Evolutionary conservation across 1,284 basidiomycete species (phyloP).

Genomic region (Termitomyces sp.): DNA sequence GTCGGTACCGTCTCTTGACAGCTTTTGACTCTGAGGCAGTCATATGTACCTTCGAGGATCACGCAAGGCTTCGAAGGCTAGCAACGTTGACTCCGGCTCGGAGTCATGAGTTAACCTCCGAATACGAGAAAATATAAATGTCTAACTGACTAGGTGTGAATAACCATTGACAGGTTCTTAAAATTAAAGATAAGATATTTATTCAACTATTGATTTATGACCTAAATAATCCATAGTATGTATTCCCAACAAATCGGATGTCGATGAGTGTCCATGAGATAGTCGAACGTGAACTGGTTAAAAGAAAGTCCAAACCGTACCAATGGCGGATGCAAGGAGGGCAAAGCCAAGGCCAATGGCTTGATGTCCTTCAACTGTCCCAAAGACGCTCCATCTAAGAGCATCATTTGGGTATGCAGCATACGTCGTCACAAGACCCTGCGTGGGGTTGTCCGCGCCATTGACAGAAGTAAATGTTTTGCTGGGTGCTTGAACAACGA

Average conservation of each 20-base stretch:
- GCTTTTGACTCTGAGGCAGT: too few relatives aligned
- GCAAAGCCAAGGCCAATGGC: conserved; percentile 5
- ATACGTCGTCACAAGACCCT: conserved; percentile 31
- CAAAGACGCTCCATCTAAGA: conserved; percentile 11
- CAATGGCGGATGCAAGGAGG: conserved; percentile 8
- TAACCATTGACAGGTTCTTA: too few relatives aligned
- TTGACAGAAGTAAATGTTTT: conserved; percentile 28
- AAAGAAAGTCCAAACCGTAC: conserved; percentile 10
- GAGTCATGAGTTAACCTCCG: too few relatives aligned
- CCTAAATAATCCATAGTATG: not conserved
- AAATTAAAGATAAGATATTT: not conserved
- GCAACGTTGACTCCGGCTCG: too few relatives aligned
- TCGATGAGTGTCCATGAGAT: not conserved
- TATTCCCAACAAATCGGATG: not conserved
- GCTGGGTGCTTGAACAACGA: conserved; percentile 23
- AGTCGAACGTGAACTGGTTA: not conserved
- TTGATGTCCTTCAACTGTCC: not conserved
- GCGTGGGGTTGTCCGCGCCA: conserved; percentile 31
- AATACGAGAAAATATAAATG: too few relatives aligned
- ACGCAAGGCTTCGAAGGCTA: too few relatives aligned
- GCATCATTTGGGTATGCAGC: conserved; percentile 17
- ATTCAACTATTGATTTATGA: not conserved
- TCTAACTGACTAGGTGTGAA: too few relatives aligned
- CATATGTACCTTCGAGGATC: too few relatives aligned
- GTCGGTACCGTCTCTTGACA: too few relatives aligned